A percentile compares a stretch with the other conserved stretches of the same genome.
phyloP scores from a whole-genome alignment of 1,284 basidiomycete genomes.

The Meripilus lineatus region DNA sequence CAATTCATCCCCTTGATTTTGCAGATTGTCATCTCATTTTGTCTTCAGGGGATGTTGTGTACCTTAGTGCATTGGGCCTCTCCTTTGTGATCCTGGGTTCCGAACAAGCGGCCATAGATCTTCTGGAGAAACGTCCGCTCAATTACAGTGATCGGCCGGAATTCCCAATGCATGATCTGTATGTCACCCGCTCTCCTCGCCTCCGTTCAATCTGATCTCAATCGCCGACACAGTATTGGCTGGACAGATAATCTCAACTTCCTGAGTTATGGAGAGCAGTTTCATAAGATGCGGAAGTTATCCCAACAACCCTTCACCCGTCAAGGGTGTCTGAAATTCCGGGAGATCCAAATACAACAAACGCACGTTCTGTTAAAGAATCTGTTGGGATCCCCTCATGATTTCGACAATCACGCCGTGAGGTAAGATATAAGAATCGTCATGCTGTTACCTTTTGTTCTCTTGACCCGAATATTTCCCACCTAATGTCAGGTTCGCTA shows the following conservation, averaged over 20 bases:
- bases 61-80: conserved; percentile 9
- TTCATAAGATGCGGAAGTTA: conserved; percentile 4
- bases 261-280: conserved; percentile 26
- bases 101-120: not conserved
- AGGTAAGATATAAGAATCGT: no score
- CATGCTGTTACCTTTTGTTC: no score
- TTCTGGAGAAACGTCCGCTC: conserved; percentile 8
- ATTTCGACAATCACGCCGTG: not conserved
- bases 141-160: conserved; percentile 8
- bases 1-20: not conserved
- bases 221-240: conserved; percentile 34
- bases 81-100: conserved; percentile 14
- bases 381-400: not conserved
- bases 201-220: not conserved
- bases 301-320: conserved; percentile 3
- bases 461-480: no score
- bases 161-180: conserved; percentile 7
- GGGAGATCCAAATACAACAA: conserved; percentile 3
- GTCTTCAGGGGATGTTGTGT: conserved; percentile 16
- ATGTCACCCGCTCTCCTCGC: not conserved
- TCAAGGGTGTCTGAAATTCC: conserved; percentile 1
- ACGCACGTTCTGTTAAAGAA: conserved; percentile 3
- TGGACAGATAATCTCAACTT: conserved; percentile 50
- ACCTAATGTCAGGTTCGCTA: conserved; percentile 17
- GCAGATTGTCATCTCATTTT: not conserved